phyloP scores from a whole-genome alignment of 1,284 basidiomycete species.

The Austroboletus novae-zelandiae region DNA sequence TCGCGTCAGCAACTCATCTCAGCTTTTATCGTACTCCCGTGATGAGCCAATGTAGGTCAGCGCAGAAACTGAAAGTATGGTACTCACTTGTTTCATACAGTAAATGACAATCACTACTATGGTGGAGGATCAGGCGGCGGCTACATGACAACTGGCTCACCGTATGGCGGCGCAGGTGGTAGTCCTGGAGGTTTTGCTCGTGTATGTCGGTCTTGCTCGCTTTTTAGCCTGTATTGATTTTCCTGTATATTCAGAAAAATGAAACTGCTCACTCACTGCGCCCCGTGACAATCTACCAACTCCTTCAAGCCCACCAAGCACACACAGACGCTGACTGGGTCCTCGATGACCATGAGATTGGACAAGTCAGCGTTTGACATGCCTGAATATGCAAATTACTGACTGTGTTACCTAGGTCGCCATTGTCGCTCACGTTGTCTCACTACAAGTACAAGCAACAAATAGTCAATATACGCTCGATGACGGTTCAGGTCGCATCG shows the following conservation, averaged over 20 bases:
- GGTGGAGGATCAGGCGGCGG: conserved; percentile 34
- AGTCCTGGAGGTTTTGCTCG: conserved; percentile 45
- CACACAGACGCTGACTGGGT: conserved; percentile 89
- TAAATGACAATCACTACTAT: conserved; percentile 39
- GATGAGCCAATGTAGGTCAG: conserved; percentile 45
- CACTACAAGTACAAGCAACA: conserved; percentile 71
- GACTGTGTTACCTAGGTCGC: conserved; percentile 46
- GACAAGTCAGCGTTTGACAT: conserved; percentile 55
- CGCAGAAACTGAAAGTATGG: not conserved
- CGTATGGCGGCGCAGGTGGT: conserved; percentile 40
- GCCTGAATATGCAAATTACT: not conserved
- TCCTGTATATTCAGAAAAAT: conserved; percentile 33
- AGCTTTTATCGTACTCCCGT: conserved; percentile 1
- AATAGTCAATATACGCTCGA: conserved; percentile 83
- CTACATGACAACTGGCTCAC: conserved; percentile 44
- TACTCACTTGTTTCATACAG: conserved; percentile 14
- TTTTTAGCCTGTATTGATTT: conserved; percentile 1
- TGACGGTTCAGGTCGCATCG: conserved; percentile 88
- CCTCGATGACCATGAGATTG: conserved; percentile 79
- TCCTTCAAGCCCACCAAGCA: conserved; percentile 74
- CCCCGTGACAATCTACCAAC: conserved; percentile 84
- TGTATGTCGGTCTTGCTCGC: conserved; percentile 26
- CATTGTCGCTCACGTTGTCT: conserved; percentile 80
- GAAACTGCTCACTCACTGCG: conserved; percentile 70
- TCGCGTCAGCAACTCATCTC: conserved; percentile 30